A percentile compares a stretch with the other conserved stretches of the same genome.
Conservation (phyloP, 1,284 basidiomycete genomes). For the Fomitiporia mediterranea region DNA sequence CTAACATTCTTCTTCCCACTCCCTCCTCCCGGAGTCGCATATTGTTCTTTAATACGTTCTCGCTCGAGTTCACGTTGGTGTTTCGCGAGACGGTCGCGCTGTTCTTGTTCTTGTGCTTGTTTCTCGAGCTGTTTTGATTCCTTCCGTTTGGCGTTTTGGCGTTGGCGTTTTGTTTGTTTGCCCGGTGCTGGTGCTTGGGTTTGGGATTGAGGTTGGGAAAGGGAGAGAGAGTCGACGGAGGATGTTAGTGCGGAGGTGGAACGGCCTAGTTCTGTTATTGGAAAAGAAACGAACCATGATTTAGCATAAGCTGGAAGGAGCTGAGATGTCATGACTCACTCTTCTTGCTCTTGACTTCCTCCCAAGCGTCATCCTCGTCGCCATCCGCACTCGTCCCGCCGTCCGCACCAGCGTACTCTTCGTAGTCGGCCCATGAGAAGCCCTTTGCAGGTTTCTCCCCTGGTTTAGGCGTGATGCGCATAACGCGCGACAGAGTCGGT, state of each 20-base stretch:
- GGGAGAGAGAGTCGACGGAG: slow-evolving; percentile 10
- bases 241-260: slow-evolving; percentile 12
- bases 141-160: slow-evolving; percentile 59
- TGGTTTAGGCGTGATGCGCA: slow-evolving; percentile 52
- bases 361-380: slow-evolving; percentile 61
- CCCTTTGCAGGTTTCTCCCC: slow-evolving; percentile 56
- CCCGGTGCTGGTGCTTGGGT: slow-evolving; percentile 34
- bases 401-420: slow-evolving; percentile 48
- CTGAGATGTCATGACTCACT: too few relatives aligned
- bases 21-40: slow-evolving; percentile 24
- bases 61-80: slow-evolving; percentile 61
- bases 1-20: slow-evolving; percentile 32
- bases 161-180: slow-evolving; percentile 56
- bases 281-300: too few relatives aligned
- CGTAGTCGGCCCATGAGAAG: slow-evolving; percentile 73
- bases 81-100: slow-evolving; percentile 45
- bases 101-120: slow-evolving; percentile 48
- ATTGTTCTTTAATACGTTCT: slow-evolving; percentile 48
- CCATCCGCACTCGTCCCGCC: slow-evolving; percentile 56
- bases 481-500: slow-evolving; percentile 52
- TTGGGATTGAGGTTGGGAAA: slow-evolving; percentile 11
- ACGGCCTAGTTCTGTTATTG: slow-evolving; percentile 19
- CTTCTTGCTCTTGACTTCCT: slow-evolving; percentile 57
- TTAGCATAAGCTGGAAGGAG: too few relatives aligned
- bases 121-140: slow-evolving; percentile 56